Evolutionary conservation across 192 early-diverging fungal species (phyloP).

Genomic region (Entophlyctis helioformis): DNA sequence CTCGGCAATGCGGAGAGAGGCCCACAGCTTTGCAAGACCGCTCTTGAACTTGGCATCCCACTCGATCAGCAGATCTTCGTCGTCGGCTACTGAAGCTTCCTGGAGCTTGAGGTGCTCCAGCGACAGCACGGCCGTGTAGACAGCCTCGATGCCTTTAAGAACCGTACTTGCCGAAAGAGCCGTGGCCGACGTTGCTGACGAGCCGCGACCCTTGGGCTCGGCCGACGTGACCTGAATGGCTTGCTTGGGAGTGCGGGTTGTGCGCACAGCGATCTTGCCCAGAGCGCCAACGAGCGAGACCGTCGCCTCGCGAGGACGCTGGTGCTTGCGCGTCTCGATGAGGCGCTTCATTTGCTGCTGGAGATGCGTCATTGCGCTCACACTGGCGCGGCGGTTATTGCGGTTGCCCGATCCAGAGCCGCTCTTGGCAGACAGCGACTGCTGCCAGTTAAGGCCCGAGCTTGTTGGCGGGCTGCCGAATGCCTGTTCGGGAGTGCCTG

Average conservation of each 20-base stretch:
- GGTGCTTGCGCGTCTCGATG: conserved; percentile 81
- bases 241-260: conserved; percentile 82
- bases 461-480: not conserved
- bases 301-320: conserved; percentile 28
- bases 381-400: conserved; percentile 1
- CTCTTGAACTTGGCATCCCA: conserved; percentile 25
- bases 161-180: conserved; percentile 14
- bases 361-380: conserved; percentile 43
- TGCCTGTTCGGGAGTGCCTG: not conserved
- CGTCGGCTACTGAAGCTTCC: too few relatives aligned
- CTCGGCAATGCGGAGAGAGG: conserved; percentile 45
- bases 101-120: conserved; percentile 81
- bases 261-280: conserved; percentile 84
- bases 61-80: too few relatives aligned
- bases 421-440: conserved; percentile 25
- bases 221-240: conserved; percentile 40
- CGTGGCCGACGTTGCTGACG: conserved; percentile 8
- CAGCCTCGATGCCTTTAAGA: conserved; percentile 54
- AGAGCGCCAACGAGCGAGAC: conserved; percentile 73
- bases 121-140: conserved; percentile 64
- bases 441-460: conserved; percentile 33
- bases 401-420: too few relatives aligned
- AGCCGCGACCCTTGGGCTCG: not conserved
- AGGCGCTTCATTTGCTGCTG: conserved; percentile 94
- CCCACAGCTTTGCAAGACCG: conserved; percentile 62